These are phyloP conservation scores for Ogataea polymorpha DNA, from an alignment of 805 yeast genomes.

Conservation along the genomic window DNA sequence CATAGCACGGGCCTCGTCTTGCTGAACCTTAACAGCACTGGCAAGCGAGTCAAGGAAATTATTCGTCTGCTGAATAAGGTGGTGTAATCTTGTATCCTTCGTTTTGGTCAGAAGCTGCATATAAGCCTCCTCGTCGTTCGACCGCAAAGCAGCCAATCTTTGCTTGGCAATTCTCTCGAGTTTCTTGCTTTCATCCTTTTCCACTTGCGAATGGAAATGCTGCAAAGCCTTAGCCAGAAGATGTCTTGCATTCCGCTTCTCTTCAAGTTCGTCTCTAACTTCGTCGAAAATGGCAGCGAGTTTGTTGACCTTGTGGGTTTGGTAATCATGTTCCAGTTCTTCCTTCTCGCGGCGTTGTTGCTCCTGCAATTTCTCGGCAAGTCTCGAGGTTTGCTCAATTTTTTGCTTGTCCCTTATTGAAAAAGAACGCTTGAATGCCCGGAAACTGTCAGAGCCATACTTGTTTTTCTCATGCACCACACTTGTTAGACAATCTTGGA, in stretches of 20 bases:
- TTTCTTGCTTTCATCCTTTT: constrained; percentile 72
- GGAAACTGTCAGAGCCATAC: constrained; percentile 47
- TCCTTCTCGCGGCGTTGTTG: constrained; percentile 62
- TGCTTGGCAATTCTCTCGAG: constrained; percentile 81
- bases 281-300: constrained; percentile 35
- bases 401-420: constrained; percentile 66
- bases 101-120: constrained; percentile 80
- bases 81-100: constrained; percentile 83
- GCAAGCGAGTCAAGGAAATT: constrained; percentile 73
- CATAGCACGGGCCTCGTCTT: constrained; percentile 45
- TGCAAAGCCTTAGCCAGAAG: constrained; percentile 36
- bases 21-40: constrained; percentile 76
- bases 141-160: constrained; percentile 81
- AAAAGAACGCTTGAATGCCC: constrained; percentile 67
- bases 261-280: constrained; percentile 29
- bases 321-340: constrained; percentile 48
- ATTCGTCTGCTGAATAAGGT: constrained; percentile 76
- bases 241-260: constrained; percentile 30
- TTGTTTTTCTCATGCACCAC: constrained; percentile 50
- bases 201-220: constrained; percentile 54
- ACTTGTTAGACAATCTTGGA: constrained; percentile 36
- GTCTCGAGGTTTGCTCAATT: constrained; percentile 69
- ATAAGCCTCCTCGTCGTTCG: constrained; percentile 87
- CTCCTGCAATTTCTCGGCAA: constrained; percentile 74
- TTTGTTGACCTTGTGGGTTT: constrained; percentile 43